Conservation (phyloP, 2,329 filamentous ascomycete species). For the Alternaria incomplexa region DNA sequence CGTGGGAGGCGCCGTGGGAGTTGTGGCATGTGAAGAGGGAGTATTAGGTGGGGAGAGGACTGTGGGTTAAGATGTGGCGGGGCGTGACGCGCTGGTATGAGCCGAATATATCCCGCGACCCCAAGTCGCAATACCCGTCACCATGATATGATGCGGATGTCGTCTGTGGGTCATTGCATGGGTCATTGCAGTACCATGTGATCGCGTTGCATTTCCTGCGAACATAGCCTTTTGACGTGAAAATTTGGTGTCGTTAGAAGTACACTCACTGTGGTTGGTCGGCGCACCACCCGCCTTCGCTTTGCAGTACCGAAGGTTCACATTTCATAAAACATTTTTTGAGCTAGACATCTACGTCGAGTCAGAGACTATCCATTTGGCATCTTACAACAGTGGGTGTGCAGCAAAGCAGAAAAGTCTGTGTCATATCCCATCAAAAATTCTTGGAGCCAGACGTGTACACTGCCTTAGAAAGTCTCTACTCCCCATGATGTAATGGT, state of each 20-base stretch:
- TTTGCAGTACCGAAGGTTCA: no score
- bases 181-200: background rate
- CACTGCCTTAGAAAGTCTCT: background rate
- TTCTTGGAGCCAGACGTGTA: background rate
- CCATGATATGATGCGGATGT: background rate
- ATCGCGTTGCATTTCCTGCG: background rate
- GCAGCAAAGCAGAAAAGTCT: background rate
- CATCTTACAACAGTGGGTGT: background rate
- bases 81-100: background rate
- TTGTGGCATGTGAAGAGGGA: constrained; percentile 7
- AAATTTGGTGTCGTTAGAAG: background rate
- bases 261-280: background rate
- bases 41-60: background rate
- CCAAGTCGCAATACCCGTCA: background rate
- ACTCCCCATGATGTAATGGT: background rate
- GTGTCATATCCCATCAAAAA: background rate
- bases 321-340: background rate
- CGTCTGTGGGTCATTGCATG: background rate
- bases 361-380: background rate
- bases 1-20: constrained; percentile 1
- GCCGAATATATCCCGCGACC: background rate
- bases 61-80: background rate
- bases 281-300: background rate
- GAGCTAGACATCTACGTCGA: background rate
- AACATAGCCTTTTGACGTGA: background rate